phyloP scores from a whole-genome alignment of 257 asterid species.

The Perilla frutescens region DNA sequence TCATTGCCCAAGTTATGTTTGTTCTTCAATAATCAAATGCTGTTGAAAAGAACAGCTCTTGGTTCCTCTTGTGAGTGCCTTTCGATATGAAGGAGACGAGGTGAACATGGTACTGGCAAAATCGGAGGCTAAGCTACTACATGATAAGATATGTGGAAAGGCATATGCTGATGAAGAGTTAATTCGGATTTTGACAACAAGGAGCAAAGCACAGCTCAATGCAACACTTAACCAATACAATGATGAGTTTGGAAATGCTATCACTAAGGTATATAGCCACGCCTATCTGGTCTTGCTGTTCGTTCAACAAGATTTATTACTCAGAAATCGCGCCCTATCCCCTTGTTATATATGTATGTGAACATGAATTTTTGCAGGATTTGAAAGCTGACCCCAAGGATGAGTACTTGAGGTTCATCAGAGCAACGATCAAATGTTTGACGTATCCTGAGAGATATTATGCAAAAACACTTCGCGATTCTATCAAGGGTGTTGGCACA shows the following conservation, averaged over 20 bases:
- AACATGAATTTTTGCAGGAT: constrained; percentile 53
- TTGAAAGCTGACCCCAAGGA: constrained; percentile 63
- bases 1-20: not conserved
- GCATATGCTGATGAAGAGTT: constrained; percentile 74
- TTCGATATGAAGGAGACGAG: constrained; percentile 84
- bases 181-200: constrained; percentile 71
- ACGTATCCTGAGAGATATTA: constrained; percentile 72
- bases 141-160: constrained; percentile 70
- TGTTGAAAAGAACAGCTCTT: constrained; percentile 58
- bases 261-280: constrained; percentile 61
- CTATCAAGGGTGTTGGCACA: constrained; percentile 67
- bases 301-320: not conserved
- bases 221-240: constrained; percentile 84
- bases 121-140: constrained; percentile 82
- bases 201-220: constrained; percentile 93
- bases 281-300: not conserved
- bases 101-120: constrained; percentile 71
- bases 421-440: constrained; percentile 79
- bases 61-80: constrained; percentile 89
- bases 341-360: not conserved
- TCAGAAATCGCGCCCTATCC: too few species aligned
- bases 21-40: not conserved
- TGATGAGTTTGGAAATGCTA: constrained; percentile 70
- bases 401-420: constrained; percentile 63
- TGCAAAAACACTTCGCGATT: constrained; percentile 73